Percentiles rank a stretch among this genome's conserved stretches.
These are phyloP conservation scores for Fusarium duplospermum DNA, from an alignment of 2,329 filamentous ascomycete species.

Conservation along the genomic window DNA sequence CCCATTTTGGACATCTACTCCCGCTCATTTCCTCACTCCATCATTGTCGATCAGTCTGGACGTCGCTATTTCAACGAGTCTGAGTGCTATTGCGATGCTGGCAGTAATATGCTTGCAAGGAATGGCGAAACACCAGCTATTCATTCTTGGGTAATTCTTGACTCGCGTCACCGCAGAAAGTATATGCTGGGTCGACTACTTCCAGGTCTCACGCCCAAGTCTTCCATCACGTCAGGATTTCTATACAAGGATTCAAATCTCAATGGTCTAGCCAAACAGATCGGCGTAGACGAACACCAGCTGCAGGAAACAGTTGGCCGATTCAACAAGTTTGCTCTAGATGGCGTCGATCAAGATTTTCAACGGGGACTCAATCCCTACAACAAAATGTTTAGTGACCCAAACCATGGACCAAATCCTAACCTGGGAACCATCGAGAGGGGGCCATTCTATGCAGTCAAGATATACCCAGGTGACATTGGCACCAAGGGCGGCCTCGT, in stretches of 20 bases:
- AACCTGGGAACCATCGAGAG: slow-evolving; percentile 1
- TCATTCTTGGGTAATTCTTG: not conserved
- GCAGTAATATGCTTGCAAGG: not conserved
- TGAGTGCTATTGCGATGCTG: not conserved
- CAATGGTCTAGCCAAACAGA: not conserved
- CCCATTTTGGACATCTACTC: not conserved
- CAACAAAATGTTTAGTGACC: not conserved
- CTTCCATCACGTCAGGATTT: not conserved
- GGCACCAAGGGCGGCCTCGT: slow-evolving; percentile 52
- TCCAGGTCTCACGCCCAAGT: not conserved
- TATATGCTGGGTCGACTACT: not conserved
- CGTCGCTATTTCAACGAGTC: not conserved
- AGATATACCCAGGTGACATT: slow-evolving; percentile 51
- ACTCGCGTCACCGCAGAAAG: not conserved
- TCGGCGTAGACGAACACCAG: not conserved
- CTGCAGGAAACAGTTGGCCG: not conserved
- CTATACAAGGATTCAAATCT: not conserved
- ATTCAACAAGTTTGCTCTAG: not conserved
- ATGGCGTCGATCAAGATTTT: slow-evolving; percentile 3
- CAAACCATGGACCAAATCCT: not conserved
- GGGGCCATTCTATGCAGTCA: slow-evolving; percentile 42
- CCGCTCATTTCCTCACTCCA: not conserved
- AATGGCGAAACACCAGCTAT: not conserved
- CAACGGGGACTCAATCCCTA: not conserved
- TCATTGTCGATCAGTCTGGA: not conserved